Evolutionary conservation across 2,329 filamentous ascomycete genomes (phyloP).

Genomic region (Apiospora arundinis): DNA sequence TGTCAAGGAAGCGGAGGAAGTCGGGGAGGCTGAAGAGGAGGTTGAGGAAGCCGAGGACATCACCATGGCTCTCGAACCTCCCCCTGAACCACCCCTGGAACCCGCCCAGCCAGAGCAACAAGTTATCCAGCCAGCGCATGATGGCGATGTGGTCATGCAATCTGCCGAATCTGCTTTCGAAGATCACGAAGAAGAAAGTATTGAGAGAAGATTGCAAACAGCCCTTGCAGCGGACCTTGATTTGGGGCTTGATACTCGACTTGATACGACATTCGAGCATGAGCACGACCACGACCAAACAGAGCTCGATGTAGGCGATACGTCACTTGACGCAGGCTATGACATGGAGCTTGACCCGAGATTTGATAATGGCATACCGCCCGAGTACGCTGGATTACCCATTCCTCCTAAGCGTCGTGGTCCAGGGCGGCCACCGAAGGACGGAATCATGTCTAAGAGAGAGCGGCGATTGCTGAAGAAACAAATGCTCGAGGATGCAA

Average conservation of each 20-base stretch:
- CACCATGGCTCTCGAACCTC: slow-evolving; percentile 22
- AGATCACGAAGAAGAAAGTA: slow-evolving; percentile 3
- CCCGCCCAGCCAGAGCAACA: slow-evolving; percentile 29
- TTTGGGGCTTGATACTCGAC: background rate
- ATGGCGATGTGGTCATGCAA: slow-evolving; percentile 23
- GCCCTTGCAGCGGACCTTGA: slow-evolving; percentile 10
- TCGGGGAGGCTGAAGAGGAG: slow-evolving; percentile 36
- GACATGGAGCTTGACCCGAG: slow-evolving; percentile 37
- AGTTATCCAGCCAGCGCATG: background rate
- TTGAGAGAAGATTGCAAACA: slow-evolving; percentile 5
- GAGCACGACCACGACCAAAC: background rate
- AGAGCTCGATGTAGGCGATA: slow-evolving; percentile 17
- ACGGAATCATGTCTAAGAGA: slow-evolving; percentile 82
- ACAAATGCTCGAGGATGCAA: slow-evolving; percentile 56
- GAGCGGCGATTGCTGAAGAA: slow-evolving; percentile 71
- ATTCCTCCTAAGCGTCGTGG: slow-evolving; percentile 71
- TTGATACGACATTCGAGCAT: background rate
- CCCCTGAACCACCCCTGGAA: slow-evolving; percentile 24
- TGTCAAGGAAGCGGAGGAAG: slow-evolving; percentile 35
- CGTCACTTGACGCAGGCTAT: slow-evolving; percentile 17
- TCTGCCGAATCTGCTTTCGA: slow-evolving; percentile 22
- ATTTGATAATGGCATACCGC: slow-evolving; percentile 6
- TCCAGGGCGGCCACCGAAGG: slow-evolving; percentile 81
- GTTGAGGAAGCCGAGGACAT: slow-evolving; percentile 39
- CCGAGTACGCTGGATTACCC: slow-evolving; percentile 35